Conservation (phyloP, 805 yeast species). For the Saccharomyces paradoxus region DNA sequence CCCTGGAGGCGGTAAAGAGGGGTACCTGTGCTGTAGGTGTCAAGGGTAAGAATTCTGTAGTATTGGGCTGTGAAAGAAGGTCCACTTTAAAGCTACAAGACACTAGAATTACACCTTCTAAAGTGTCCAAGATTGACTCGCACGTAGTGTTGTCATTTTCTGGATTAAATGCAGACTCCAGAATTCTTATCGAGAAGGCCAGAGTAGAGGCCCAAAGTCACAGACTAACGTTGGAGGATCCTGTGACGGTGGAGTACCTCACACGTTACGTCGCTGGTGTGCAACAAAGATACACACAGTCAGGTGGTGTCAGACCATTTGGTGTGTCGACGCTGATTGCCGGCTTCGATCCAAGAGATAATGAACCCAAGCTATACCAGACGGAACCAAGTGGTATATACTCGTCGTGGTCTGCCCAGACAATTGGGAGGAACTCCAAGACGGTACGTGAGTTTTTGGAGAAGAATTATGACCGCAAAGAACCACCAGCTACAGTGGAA, state of each 20-base stretch:
- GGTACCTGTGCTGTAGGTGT: constrained; percentile 98
- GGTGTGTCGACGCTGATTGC: constrained; percentile 93
- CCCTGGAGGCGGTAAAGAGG: constrained; percentile 93
- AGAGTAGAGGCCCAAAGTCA: constrained; percentile 95
- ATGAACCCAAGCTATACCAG: constrained; percentile 74
- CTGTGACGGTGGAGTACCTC: constrained; percentile 83
- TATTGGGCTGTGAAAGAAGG: constrained; percentile 93
- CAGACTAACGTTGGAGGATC: constrained; percentile 86
- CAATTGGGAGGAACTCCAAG: constrained; percentile 90
- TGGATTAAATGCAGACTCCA: constrained; percentile 96
- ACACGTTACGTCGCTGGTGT: constrained; percentile 96
- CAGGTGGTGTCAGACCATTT: constrained; percentile 97
- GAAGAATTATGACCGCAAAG: constrained; percentile 61
- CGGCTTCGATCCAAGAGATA: constrained; percentile 80
- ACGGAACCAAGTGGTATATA: constrained; percentile 97
- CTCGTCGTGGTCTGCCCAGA: constrained; percentile 96
- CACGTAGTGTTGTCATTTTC: constrained; percentile 92
- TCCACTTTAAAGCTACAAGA: constrained; percentile 92
- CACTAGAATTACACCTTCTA: constrained; percentile 91
- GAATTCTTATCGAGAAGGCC: constrained; percentile 89
- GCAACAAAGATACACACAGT: constrained; percentile 92
- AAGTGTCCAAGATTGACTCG: constrained; percentile 83
- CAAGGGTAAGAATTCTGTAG: constrained; percentile 81
- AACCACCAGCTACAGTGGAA: constrained; percentile 48
- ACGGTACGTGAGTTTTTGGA: constrained; percentile 94